phyloP scores from a whole-genome alignment of 495 filamentous ascomycete genomes.

The Trypethelium eluteriae region DNA sequence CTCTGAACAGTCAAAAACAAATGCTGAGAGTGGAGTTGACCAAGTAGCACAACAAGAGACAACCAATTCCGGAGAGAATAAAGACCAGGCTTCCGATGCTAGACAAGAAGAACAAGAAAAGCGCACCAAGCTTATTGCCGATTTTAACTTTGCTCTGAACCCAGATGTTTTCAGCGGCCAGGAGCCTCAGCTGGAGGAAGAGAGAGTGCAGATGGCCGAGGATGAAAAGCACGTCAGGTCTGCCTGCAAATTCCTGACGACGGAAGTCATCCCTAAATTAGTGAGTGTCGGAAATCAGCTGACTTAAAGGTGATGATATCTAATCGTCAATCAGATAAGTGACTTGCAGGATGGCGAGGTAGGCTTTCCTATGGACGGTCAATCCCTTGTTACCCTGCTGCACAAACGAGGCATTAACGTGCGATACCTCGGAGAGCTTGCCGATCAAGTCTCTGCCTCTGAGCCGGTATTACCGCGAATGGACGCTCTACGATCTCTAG shows the following conservation, averaged over 20 bases:
- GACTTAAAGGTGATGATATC: neutral
- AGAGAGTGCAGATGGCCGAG: constrained; percentile 73
- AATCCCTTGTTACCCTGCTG: constrained; percentile 77
- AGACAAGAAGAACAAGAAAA: constrained; percentile 45
- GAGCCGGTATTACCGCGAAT: constrained; percentile 43
- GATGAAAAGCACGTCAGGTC: constrained; percentile 86
- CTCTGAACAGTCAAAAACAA: neutral
- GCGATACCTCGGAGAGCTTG: constrained; percentile 83
- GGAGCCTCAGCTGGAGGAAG: constrained; percentile 77
- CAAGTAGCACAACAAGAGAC: constrained; percentile 14
- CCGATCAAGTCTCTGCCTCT: constrained; percentile 45
- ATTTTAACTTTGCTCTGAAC: constrained; percentile 83
- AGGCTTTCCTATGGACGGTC: constrained; percentile 96
- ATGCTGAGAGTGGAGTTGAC: constrained; percentile 20
- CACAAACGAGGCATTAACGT: constrained; percentile 98
- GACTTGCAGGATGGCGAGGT: constrained; percentile 89
- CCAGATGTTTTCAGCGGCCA: constrained; percentile 94
- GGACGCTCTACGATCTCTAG: constrained; percentile 63
- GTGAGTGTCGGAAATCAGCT: constrained; percentile 23
- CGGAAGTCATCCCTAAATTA: constrained; percentile 64
- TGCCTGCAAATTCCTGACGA: constrained; percentile 68
- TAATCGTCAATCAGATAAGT: constrained; percentile 45
- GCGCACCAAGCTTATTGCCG: constrained; percentile 61
- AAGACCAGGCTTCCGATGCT: constrained; percentile 25
- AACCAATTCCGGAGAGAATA: constrained; percentile 17